A percentile compares a stretch with the other conserved stretches of the same genome.
Evolutionary conservation across 1,139 yeast genomes (phyloP).

Genomic region (Hansenula sp.): DNA sequence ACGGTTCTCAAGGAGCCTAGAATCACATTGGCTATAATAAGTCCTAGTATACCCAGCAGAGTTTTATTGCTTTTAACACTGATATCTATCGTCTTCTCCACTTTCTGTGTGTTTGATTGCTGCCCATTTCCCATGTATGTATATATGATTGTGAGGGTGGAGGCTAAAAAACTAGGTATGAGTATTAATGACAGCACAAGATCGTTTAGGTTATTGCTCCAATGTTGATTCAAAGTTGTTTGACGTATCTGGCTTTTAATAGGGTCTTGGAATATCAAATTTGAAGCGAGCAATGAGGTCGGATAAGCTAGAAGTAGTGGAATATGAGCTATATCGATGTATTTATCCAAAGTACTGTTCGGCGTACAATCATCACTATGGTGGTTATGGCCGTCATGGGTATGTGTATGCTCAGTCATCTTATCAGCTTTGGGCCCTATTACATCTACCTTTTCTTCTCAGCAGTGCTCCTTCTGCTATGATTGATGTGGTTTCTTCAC

Average conservation of each 20-base stretch:
- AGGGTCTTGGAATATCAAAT: slow-evolving; percentile 18
- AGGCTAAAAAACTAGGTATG: slow-evolving; percentile 26
- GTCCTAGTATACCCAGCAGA: slow-evolving; percentile 9
- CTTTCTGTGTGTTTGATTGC: slow-evolving; percentile 1
- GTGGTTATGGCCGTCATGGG: not conserved
- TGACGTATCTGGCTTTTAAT: slow-evolving; percentile 6
- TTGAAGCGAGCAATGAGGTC: slow-evolving; percentile 29
- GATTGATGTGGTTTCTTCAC: too few species aligned
- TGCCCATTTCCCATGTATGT: slow-evolving; percentile 7
- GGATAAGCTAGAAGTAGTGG: slow-evolving; percentile 34
- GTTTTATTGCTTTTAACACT: slow-evolving; percentile 2
- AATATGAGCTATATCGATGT: slow-evolving; percentile 24
- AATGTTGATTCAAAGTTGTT: slow-evolving; percentile 1
- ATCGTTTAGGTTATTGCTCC: not conserved
- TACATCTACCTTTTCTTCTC: too few species aligned
- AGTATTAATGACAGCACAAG: slow-evolving; percentile 14
- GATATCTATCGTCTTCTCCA: not conserved
- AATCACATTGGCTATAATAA: slow-evolving; percentile 10
- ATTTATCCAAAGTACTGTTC: slow-evolving; percentile 2
- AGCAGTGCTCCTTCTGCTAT: too few species aligned
- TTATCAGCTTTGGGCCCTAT: too few species aligned
- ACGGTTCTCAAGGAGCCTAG: slow-evolving; percentile 22
- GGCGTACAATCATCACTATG: not conserved
- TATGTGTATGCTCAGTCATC: not conserved
- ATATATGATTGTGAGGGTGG: slow-evolving; percentile 12